Base-by-base conservation (phyloP, 768 basidiomycete species). In the Termitomyces sp. region DNA sequence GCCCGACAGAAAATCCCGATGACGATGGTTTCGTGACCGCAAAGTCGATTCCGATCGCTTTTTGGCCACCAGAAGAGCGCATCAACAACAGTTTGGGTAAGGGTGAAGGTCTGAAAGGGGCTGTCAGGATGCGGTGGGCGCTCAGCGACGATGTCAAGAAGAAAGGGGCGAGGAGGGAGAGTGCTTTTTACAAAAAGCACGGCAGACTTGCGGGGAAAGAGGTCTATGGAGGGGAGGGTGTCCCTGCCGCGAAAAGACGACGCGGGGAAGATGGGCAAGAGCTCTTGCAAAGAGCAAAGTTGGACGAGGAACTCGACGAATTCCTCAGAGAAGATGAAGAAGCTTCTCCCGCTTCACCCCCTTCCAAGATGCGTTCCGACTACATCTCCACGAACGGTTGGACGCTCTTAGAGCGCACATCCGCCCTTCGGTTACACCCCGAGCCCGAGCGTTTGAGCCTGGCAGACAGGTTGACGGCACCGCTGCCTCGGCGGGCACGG, bases 21-120 rank as follows among this genome's bases (percentile, higher is more conserved):
- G 76, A 73, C 12, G 82, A 82, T 27, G 86, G 83, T 2, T 82
- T 78, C 62, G 67, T 86, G 29, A 79, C 82, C 0, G 87, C 88
- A 0, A 85, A 86, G 58, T 73, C 88, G 1, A 81, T 93, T 27
- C 92, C 91, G 14, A 68, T 88, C 23, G 78, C 85, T 1, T 69
- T 90, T 10, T 92, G 90, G 89, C 90, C 91, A 0, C 82, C 89
- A 21, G 87, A 92, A 65, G 83, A 90, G 53, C 83, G 90, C 29
- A 87, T 92, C 46, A 87, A 80, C 65, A 80, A 75, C 62, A 89
- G 83, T 53, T 73, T 93, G 35, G 89, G 89, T 17, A 82, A 83
- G 59, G 82, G 87, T 3, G 80, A 83, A 57, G 88, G 86, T 3
- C 66, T 92, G 32, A 85, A 83, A 64, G 90, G 86, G 12, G 63